A percentile compares a stretch with the other conserved stretches of the same genome.
These are phyloP conservation scores for Trichoderma hamatum DNA, from an alignment of 2,329 filamentous ascomycete genomes.

Conservation along the genomic window DNA sequence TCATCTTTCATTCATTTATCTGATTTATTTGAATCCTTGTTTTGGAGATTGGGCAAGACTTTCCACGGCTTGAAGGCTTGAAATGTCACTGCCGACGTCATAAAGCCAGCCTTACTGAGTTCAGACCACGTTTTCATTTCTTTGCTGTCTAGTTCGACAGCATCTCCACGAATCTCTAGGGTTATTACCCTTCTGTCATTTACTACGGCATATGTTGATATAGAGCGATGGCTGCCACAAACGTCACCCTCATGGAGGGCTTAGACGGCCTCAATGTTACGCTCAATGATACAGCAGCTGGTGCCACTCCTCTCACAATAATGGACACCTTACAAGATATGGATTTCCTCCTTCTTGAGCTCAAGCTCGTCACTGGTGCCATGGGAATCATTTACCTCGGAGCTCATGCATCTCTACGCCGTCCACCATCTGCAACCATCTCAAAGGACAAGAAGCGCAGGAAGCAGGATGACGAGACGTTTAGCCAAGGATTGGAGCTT, in stretches of 20 bases:
- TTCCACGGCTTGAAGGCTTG: not conserved
- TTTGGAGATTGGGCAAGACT: not conserved
- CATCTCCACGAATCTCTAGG: not conserved
- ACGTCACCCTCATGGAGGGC: constrained; percentile 32
- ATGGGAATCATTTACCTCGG: constrained; percentile 83
- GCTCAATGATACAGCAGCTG: constrained; percentile 30
- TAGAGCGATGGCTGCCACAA: constrained; percentile 31
- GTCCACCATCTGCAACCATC: constrained; percentile 77
- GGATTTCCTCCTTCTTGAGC: constrained; percentile 51
- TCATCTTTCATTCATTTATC: not conserved
- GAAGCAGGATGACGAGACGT: constrained; percentile 55
- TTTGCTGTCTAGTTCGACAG: not conserved
- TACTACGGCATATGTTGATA: not conserved
- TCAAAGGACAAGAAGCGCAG: constrained; percentile 52
- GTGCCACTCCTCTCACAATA: constrained; percentile 32
- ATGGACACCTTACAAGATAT: constrained; percentile 40
- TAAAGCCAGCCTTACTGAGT: not conserved
- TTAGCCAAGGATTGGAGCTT: constrained; percentile 56
- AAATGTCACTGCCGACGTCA: constrained; percentile 3
- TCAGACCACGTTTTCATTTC: constrained; percentile 27
- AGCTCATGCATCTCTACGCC: constrained; percentile 80
- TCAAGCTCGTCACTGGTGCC: constrained; percentile 63
- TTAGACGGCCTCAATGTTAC: constrained; percentile 40
- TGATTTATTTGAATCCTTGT: not conserved
- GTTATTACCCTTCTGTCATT: not conserved